Base-by-base conservation (phyloP, 495 filamentous ascomycete genomes). In the Mycothermus thermophilus region DNA sequence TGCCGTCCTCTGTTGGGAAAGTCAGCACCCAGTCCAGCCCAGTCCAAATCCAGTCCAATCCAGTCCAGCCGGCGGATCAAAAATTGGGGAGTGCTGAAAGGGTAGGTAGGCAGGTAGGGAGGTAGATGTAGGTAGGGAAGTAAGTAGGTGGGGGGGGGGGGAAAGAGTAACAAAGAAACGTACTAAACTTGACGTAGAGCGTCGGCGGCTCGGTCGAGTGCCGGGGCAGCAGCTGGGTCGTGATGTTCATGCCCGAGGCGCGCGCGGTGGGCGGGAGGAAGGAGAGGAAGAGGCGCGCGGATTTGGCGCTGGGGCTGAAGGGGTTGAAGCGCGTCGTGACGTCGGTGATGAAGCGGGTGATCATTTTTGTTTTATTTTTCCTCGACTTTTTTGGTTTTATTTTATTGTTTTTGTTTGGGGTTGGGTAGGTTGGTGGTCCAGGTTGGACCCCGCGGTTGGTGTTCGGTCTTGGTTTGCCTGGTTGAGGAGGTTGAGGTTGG, bases 301-400 rank as follows among this genome's bases (percentile, higher is more conserved):
- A 78, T 47, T 83, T 83, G 23, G 79, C 68, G 47, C 67, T 62
- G 10, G 71, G 65, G 4, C 70, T 73, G 73, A 96, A 99, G 14
- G 92, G 92, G 60, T 93, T 93, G 78, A 94, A 95, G 50, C 67
- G 71, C 44, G 83, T 77, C 38, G 71, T 69, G 41, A 96, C 77
- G 48, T 80, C 69, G 50, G 84, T 80, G 61, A 97, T 79, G 66
- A 79, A 84, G 47, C 72, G 68, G 31, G 83, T 92, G 28, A 93
- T 77, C 90, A 97, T 97, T 39, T 55, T 72, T 54, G 35, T 23
- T 35, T 38, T 25, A 30, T 37, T 27, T 7, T 25, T 11, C 26
- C 4, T 28, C 7, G 17, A 23, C 18, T 16, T 12, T 12, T 11
- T 30, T 29, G n/a, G 30, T 26, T 21, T 15, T 29, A 7, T 19